Evolutionary conservation across 1,139 yeast species (phyloP), one percentile per base, ranked within the genome.

Genomic region (Fermentozyma sake): DNA sequence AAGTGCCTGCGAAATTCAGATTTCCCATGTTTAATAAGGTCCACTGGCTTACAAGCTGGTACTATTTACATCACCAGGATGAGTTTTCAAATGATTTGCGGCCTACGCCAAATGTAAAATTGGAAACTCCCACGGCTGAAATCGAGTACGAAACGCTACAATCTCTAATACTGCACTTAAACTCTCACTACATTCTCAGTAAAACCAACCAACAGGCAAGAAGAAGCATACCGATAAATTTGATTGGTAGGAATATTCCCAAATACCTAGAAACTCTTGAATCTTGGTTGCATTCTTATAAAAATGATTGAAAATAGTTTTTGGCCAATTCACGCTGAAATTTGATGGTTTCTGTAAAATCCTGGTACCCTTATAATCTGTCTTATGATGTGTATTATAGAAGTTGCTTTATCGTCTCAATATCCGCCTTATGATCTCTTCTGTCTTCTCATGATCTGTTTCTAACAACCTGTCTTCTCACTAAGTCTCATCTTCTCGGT

Each of bases 11-110:
- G 30, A 76, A 75, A 41, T 87, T 79, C 54, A 65, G 85, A 26
- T 87, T 83, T 46, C 96, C 96, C 0, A 68, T 71, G 52, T 85
- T 86, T 46, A 72, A 78, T 34, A 72, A 66, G 35, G 79, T 83
- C 4, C 53, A 85, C 49, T 82, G 93, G 89, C 59, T 76, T 14
- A 60, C 81, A 4, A 70, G 72, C 8, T 64, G 63, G 58, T 68
- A 63, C 39, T 62, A 66, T 30, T 38, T 46, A 30, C 48, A 58
- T 20, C 56, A 61, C 20, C 32, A 38, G 18, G 37, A 38, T 1
- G 55, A 52, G 23, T 55, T 52, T 25, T 3, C 22, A 0, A 15
- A 16, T 3, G 67, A 58, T 35, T 20, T 48, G 7, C 10, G 5
- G 14, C 4, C 23, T 12, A 10, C 24, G 11, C 24, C 17, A n/a